Evolutionary conservation across 2,329 filamentous ascomycete genomes (phyloP), one percentile per base, ranked within the genome.

Genomic region (Albifimbria verrucaria): DNA sequence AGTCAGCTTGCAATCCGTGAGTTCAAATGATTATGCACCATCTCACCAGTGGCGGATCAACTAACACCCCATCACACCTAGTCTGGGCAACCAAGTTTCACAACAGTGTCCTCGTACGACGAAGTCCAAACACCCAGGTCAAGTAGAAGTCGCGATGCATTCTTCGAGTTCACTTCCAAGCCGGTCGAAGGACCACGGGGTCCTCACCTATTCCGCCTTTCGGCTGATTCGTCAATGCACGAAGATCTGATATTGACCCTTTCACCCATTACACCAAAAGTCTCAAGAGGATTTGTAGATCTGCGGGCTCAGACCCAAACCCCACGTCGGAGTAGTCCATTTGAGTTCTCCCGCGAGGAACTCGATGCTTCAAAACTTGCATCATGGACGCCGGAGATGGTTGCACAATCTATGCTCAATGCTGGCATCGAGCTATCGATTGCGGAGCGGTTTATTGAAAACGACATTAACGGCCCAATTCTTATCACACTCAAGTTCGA

Each of bases 401-500:
- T 94, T 43, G 88, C 89, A 52, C 85, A 89, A 65, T 94, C 90
- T 83, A 94, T 97, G 91, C 82, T 87, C 64, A 84, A 90, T 68
- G 83, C 86, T 44, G 91, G 90, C 61, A 86, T 96, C 66, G 92
- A 96, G 67, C 75, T 84, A 49, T 75, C 80, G 7, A 80, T 93
- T 49, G 87, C 94, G 11, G 87, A 95, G 64, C 90, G 88, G 61
- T 97, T 99, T 64, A 81, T 92, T 56, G 83, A 88, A 63, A 95
- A 99, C 69, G 93, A 99, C 66, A 97, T 99, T 68, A 91, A 88
- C 23, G 93, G 93, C 15, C 80, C 85, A 4, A 90, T 97, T 52
- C 76, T 97, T 20, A 85, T 96, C 50, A 92, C 93, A n/a, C 76
- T 99, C 43, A 92, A 96, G 66, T 92, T 93, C 61, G 91, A 96